These are phyloP conservation scores for Arabidopsis hybrid DNA, from an alignment of 441 rosid species.

Conservation along the genomic window DNA sequence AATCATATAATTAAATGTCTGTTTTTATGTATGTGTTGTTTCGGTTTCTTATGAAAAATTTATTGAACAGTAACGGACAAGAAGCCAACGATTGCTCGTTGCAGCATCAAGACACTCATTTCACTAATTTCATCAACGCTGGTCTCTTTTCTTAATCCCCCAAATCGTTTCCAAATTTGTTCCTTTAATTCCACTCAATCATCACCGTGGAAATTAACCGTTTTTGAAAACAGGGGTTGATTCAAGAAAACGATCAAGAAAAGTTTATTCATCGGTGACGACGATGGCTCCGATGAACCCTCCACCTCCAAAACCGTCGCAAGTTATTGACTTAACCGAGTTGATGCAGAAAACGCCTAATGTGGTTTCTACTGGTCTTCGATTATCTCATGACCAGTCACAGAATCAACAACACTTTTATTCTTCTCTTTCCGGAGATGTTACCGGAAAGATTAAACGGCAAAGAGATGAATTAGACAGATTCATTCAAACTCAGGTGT, in stretches of 20 bases:
- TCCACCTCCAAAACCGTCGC: slow-evolving; percentile 52
- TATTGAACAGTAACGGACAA: slow-evolving; percentile 58
- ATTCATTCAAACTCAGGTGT: slow-evolving; percentile 66
- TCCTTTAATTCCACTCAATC: background rate
- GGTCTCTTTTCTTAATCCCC: background rate
- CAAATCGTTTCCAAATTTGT: background rate
- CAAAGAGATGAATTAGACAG: slow-evolving; percentile 74
- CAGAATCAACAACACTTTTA: slow-evolving; percentile 43
- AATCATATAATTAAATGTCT: background rate
- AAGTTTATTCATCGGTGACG: slow-evolving; percentile 4
- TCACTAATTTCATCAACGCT: slow-evolving; percentile 11
- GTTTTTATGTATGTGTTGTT: background rate
- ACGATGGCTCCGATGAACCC: slow-evolving; percentile 42
- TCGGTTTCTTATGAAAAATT: slow-evolving; percentile 12
- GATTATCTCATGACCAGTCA: slow-evolving; percentile 50
- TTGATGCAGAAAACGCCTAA: slow-evolving; percentile 39
- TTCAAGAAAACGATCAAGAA: slow-evolving; percentile 24
- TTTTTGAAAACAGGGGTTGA: slow-evolving; percentile 39
- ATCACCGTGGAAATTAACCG: background rate
- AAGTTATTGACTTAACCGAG: slow-evolving; percentile 26
- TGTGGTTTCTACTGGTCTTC: slow-evolving; percentile 77
- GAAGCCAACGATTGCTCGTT: slow-evolving; percentile 63
- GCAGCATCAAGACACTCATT: slow-evolving; percentile 57
- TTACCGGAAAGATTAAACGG: slow-evolving; percentile 60
- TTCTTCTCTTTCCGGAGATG: slow-evolving; percentile 57